Conservation (phyloP, 2,329 filamentous ascomycete genomes). For the Berkeleyomyces rouxiae region DNA sequence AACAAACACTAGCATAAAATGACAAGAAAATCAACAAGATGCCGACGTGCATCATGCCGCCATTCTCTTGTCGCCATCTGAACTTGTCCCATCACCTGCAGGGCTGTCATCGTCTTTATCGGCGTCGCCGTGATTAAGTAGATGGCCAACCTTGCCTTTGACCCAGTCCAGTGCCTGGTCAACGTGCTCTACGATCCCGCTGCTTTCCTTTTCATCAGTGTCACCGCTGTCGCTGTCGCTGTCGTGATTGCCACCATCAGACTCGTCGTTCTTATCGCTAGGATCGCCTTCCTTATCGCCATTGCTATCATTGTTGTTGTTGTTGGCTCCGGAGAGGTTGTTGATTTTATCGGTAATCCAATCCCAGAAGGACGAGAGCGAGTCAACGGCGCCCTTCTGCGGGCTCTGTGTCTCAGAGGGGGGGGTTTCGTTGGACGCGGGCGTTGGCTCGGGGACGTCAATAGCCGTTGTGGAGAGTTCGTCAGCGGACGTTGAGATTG, state of each 20-base stretch:
- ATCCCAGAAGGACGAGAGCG: neutral
- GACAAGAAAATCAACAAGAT: too few species aligned
- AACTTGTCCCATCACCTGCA: too few species aligned
- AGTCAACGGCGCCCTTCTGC: constrained; percentile 16
- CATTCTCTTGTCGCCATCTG: too few species aligned
- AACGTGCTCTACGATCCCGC: constrained; percentile 18
- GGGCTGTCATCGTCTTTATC: neutral
- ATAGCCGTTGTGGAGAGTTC: constrained; percentile 8
- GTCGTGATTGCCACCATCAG: constrained; percentile 6
- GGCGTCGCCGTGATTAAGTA: constrained; percentile 13
- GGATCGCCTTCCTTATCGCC: constrained; percentile 13
- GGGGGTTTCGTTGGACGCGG: neutral
- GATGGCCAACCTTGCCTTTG: constrained; percentile 28
- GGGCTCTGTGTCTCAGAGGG: neutral
- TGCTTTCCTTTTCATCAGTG: constrained; percentile 18
- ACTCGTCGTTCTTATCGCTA: constrained; percentile 12
- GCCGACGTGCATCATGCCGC: too few species aligned
- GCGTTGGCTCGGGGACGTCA: constrained; percentile 15
- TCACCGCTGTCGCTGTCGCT: constrained; percentile 13
- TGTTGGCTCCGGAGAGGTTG: constrained; percentile 5
- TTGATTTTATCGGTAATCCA: constrained; percentile 2
- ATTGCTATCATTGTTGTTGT: constrained; percentile 14
- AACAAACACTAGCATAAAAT: too few species aligned
- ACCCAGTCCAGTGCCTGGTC: constrained; percentile 36
- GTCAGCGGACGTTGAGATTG: neutral